Evolutionary conservation across 345 rosid species (phyloP).

Genomic region (Schrenkiella parvula): DNA sequence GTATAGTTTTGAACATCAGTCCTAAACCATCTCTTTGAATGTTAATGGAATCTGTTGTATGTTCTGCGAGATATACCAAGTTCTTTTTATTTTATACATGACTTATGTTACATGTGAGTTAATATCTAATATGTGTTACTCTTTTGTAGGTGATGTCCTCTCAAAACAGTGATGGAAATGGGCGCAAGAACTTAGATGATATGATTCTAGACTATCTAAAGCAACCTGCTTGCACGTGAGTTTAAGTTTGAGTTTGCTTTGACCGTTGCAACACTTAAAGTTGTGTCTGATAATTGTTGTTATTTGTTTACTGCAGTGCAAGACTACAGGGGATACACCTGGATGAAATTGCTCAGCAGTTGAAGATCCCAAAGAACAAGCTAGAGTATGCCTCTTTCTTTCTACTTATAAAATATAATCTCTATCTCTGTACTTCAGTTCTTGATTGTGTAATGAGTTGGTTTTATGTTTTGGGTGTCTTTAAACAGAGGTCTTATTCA

Average conservation of each 20-base stretch:
- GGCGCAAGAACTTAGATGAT: slow-evolving; percentile 68
- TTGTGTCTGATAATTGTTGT: slow-evolving; percentile 23
- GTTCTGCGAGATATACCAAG: not conserved
- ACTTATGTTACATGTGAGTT: too few relatives aligned
- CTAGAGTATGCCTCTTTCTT: slow-evolving; percentile 45
- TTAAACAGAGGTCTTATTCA: slow-evolving; percentile 59
- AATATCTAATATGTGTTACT: not conserved
- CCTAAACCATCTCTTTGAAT: too few relatives aligned
- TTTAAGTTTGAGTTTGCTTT: not conserved
- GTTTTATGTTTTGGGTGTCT: not conserved
- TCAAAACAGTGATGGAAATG: slow-evolving; percentile 41
- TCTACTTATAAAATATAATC: not conserved
- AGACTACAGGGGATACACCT: slow-evolving; percentile 76
- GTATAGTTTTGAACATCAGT: too few relatives aligned
- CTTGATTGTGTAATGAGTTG: not conserved
- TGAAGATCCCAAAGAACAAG: slow-evolving; percentile 70
- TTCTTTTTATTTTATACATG: too few relatives aligned
- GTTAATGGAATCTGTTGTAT: too few relatives aligned
- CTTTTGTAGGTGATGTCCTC: slow-evolving; percentile 44
- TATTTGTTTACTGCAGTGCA: slow-evolving; percentile 42
- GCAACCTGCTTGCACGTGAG: slow-evolving; percentile 74
- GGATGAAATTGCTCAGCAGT: slow-evolving; percentile 62
- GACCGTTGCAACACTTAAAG: not conserved
- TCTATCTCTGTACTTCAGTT: not conserved
- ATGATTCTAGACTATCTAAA: slow-evolving; percentile 56